phyloP scores from a whole-genome alignment of 179 eudicot genomes.

The Nepenthes alata region DNA sequence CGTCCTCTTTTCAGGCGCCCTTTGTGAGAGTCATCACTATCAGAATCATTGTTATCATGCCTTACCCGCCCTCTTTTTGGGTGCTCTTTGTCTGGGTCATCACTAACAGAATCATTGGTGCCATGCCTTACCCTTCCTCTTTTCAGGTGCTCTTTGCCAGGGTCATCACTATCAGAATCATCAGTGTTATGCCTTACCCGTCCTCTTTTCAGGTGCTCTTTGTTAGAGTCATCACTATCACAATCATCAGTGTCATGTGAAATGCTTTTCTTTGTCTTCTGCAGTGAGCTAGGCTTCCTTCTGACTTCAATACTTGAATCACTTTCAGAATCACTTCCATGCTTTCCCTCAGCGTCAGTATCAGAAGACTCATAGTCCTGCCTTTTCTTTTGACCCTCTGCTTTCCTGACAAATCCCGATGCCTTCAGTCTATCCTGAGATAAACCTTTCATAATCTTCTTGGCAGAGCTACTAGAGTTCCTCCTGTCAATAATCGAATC shows the following conservation, averaged over 20 bases:
- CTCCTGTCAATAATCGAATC: conserved; percentile 18
- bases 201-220: conserved; percentile 2
- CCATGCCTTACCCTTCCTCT: conserved; percentile 3
- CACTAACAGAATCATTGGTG: conserved; percentile 5
- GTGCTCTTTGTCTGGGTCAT: conserved; percentile 9
- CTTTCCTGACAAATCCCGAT: not conserved
- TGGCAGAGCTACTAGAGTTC: conserved; percentile 9
- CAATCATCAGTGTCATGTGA: conserved; percentile 7
- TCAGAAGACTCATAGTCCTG: conserved; percentile 1
- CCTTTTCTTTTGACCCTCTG: not conserved
- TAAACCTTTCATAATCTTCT: conserved; percentile 9
- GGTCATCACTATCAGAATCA: conserved; percentile 21
- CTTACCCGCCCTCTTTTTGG: not conserved
- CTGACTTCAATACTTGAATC: conserved; percentile 1
- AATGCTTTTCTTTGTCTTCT: conserved; percentile 10
- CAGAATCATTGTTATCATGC: conserved; percentile 6
- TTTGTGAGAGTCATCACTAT: conserved; percentile 12
- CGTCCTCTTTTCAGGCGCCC: not conserved
- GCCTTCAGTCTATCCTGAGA: not conserved
- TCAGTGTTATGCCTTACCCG: not conserved
- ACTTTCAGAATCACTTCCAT: conserved; percentile 1
- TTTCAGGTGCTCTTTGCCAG: conserved; percentile 6
- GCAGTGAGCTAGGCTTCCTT: not conserved
- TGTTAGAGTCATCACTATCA: conserved; percentile 8
- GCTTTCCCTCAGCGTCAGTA: conserved; percentile 10